Evolutionary conservation across 2,329 filamentous ascomycete species (phyloP).

Genomic region (Amauroascus verrucosus): DNA sequence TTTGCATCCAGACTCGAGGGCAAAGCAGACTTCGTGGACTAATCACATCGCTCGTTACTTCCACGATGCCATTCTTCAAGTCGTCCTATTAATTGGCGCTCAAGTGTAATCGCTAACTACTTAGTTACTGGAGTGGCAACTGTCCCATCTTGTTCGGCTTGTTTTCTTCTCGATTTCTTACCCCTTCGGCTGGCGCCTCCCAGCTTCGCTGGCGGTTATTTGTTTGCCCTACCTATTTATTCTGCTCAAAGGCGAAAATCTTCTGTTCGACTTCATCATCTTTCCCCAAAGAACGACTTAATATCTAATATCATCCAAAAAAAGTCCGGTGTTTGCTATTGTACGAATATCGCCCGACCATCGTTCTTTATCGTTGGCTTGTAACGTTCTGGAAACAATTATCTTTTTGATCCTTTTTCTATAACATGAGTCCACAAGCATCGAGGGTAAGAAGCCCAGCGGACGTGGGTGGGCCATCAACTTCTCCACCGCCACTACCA

Average conservation of each 20-base stretch:
- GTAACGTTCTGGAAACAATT: background rate
- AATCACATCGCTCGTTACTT: constrained; percentile 10
- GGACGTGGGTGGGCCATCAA: constrained; percentile 31
- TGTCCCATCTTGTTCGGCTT: background rate
- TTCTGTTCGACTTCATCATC: background rate
- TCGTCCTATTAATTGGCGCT: constrained; percentile 3
- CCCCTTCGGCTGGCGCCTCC: constrained; percentile 1
- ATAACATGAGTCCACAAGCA: constrained; percentile 14
- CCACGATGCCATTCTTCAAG: constrained; percentile 8
- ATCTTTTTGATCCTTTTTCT: background rate
- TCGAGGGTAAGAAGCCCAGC: constrained; percentile 22
- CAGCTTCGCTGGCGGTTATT: background rate
- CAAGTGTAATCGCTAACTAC: background rate
- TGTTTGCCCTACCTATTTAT: background rate
- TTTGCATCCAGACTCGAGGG: background rate
- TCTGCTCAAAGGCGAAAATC: background rate
- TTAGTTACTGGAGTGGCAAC: constrained; percentile 3
- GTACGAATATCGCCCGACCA: background rate
- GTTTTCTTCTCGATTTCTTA: background rate
- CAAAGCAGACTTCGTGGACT: constrained; percentile 10
- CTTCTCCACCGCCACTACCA: constrained; percentile 29
- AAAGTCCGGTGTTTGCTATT: background rate
- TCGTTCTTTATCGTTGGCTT: background rate
- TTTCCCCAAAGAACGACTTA: background rate
- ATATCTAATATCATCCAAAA: background rate